These are phyloP conservation scores for Phytophthora ohioensis DNA, from an alignment of 352 stramenopile genomes.

Conservation along the genomic window DNA sequence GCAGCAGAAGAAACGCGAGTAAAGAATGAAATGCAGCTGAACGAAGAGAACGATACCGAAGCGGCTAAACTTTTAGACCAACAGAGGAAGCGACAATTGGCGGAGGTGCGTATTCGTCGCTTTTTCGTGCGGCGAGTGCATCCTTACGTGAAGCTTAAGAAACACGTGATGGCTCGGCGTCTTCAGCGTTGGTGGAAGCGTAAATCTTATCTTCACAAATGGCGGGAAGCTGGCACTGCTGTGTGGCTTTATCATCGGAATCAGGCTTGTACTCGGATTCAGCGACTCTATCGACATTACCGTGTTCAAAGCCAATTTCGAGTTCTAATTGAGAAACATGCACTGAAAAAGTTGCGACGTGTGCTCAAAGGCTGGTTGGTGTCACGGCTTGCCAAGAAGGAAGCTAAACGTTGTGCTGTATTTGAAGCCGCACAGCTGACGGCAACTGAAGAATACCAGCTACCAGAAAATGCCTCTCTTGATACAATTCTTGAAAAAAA, in stretches of 20 bases:
- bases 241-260: constrained; percentile 23
- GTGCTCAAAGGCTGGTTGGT: constrained; percentile 60
- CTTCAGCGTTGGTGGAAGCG: constrained; percentile 60
- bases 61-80: background rate
- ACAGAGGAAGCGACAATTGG: constrained; percentile 28
- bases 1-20: constrained; percentile 46
- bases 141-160: constrained; percentile 55
- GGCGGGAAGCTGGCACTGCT: constrained; percentile 29
- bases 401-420: constrained; percentile 42
- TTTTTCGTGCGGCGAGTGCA: constrained; percentile 63
- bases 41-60: background rate
- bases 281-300: constrained; percentile 48
- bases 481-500: constrained; percentile 47
- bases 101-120: constrained; percentile 45
- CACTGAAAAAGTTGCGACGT: constrained; percentile 42
- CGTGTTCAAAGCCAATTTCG: constrained; percentile 41
- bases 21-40: background rate
- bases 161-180: constrained; percentile 55
- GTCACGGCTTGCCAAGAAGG: constrained; percentile 50
- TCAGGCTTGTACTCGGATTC: constrained; percentile 51
- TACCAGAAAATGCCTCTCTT: constrained; percentile 35
- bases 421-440: constrained; percentile 33
- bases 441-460: background rate
- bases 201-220: constrained; percentile 32
- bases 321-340: constrained; percentile 44